Base-by-base conservation (phyloP, 768 basidiomycete genomes). In the Mycena olivaceomarginata region DNA sequence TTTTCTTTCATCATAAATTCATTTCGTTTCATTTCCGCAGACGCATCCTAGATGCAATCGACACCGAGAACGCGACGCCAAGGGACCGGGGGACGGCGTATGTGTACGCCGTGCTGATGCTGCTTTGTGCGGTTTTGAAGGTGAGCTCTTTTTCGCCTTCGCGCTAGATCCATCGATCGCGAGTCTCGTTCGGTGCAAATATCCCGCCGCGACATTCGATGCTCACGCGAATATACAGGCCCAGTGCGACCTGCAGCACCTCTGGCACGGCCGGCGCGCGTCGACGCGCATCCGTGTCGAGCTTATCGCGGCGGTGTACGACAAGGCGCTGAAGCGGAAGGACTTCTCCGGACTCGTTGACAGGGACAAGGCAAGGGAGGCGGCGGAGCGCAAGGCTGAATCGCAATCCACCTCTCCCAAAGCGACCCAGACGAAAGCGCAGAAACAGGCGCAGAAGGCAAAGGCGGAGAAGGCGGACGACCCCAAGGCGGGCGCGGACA, bases 251-350 rank as follows among this genome's bases (percentile, higher is more conserved):
- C 85, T 94, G 4, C 93, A 94, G 75, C 95, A 95, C 82, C 88
- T 96, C 20, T 97, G 95, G 95, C 93, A 90, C 74, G 93, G 94
- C 39, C 91, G 97, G n/a, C n/a, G n/a, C n/a, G n/a, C n/a, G n/a
- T n/a, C n/a, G n/a, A n/a, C n/a, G n/a, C n/a, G n/a, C n/a, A n/a
- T n/a, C 4, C 93, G 95, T 9, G 89, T 91, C 11, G 95, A 95
- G 85, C 89, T 98, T 18, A 97, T 96, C 93, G 93, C 95, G 0
- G 86, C 93, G 2, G 95, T 98, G n/a, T 98, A 97, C 81, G 95
- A 96, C 84, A 98, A 98, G 83, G 92, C 96, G 1, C 85, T 98
- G 46, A 95, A 94, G 84, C 87, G 97, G 41, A 94, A 92, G 81
- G 96, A 98, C 82, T 95, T 92, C 76, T 95, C 95, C 0, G 97